phyloP scores from a whole-genome alignment of 2,329 filamentous ascomycete species.

The Rhynchosporium graminicola region DNA sequence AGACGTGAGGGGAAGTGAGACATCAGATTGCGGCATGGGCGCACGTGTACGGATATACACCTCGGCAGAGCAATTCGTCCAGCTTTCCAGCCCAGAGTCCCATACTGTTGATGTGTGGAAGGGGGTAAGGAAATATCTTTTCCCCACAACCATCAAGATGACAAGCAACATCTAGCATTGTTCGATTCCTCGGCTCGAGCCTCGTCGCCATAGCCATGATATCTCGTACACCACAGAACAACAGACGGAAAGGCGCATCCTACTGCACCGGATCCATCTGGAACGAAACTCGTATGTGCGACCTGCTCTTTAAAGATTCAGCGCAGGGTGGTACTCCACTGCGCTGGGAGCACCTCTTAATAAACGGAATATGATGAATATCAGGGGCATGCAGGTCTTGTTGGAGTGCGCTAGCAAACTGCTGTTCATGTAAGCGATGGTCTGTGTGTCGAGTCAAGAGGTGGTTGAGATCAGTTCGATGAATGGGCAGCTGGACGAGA shows the following conservation, averaged over 20 bases:
- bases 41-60: background rate
- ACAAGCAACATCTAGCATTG: background rate
- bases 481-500: constrained; percentile 29
- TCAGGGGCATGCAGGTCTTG: constrained; percentile 40
- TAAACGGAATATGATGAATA: constrained; percentile 38
- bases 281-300: constrained; percentile 25
- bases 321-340: constrained; percentile 41
- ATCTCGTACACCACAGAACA: constrained; percentile 35
- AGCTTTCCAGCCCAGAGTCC: background rate
- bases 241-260: constrained; percentile 31
- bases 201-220: constrained; percentile 40
- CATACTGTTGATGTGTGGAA: constrained; percentile 15
- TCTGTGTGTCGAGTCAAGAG: constrained; percentile 41
- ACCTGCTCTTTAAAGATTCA: constrained; percentile 31
- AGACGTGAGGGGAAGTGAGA: background rate
- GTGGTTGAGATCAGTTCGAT: constrained; percentile 36
- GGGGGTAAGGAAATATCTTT: constrained; percentile 2
- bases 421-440: constrained; percentile 35
- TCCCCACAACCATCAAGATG: background rate
- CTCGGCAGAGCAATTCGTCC: background rate
- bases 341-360: constrained; percentile 32
- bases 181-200: constrained; percentile 41
- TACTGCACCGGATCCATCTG: constrained; percentile 39
- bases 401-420: constrained; percentile 32
- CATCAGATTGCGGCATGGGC: too few relatives aligned